Conservation (phyloP, 495 filamentous ascomycete species). For the Collariella sp. region DNA sequence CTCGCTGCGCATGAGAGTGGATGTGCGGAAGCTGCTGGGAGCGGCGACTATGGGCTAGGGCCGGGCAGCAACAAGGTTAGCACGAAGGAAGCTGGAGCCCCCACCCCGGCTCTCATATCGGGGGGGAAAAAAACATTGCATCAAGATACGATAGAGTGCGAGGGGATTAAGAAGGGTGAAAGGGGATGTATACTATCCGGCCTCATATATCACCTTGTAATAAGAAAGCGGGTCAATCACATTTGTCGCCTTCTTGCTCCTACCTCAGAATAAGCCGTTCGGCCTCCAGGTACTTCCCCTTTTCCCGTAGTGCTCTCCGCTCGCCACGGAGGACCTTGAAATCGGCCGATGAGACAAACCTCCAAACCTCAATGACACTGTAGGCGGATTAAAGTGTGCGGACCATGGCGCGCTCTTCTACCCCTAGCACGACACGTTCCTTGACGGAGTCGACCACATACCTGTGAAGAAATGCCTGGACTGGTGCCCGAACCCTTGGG, state of each 20-base stretch:
- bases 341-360: background rate
- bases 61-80: slow-evolving; percentile 51
- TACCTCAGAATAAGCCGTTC: background rate
- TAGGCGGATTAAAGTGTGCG: background rate
- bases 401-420: background rate
- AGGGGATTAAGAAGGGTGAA: too few species aligned
- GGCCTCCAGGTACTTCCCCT: background rate
- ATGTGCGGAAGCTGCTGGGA: slow-evolving; percentile 66
- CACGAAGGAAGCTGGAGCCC: slow-evolving; percentile 53
- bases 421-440: background rate
- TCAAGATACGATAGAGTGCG: too few species aligned
- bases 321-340: background rate
- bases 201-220: too few species aligned
- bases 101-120: too few species aligned
- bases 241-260: background rate
- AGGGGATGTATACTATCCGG: too few species aligned
- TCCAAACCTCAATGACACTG: background rate
- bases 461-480: background rate
- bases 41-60: slow-evolving; percentile 38
- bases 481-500: background rate
- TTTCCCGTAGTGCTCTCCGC: background rate
- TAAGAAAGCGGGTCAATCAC: background rate
- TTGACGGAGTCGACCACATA: background rate
- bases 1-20: slow-evolving; percentile 46
- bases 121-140: too few species aligned